Evolutionary conservation across 768 basidiomycete genomes (phyloP), one percentile per base, ranked within the genome.

Genomic region (Rickenella mellea): DNA sequence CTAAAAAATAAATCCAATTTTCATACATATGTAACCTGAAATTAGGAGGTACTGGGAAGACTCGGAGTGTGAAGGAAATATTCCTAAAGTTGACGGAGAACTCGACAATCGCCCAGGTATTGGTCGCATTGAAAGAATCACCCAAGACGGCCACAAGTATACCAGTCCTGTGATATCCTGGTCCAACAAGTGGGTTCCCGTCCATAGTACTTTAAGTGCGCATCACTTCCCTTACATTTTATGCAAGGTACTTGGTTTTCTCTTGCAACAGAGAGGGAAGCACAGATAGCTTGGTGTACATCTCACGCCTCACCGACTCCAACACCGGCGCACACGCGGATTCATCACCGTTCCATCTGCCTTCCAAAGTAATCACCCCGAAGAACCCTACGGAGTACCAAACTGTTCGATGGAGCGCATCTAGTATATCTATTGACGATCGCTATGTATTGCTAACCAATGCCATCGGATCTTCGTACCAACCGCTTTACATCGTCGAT

Each of bases 21-120:
- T 17, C 33, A 7, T 20, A 17, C 8, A 12, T 17, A 3, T 5
- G 20, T 14, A 11, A 5, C 22, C 30, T 40, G 20, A 6, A 14
- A 12, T 15, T 15, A 65, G 64, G 63, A 67, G 68, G 25, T 65
- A 67, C 49, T 69, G 68, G 68, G 67, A 68, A 38, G 62, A 69
- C 25, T 27, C 46, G 12, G 42, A 54, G 27, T 52, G 51, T 14
- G 46, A 55, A 6, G 47, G 42, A 6, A 46, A 47, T 15, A 39
- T 68, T 21, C 64, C 62, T 12, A 52, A 41, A n/a, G 58, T 68
- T 24, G 59, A 64, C 25, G 53, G 56, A 11, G 67, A 69, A 42
- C 52, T 66, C 12, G 55, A 64, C 41, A 68, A 68, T 45, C 35
- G 48, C 20, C 67, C 68, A 22, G 63, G 68, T 8, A 56, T 48